phyloP scores from a whole-genome alignment of 257 asterid species.

The Salvia rosmarinus region DNA sequence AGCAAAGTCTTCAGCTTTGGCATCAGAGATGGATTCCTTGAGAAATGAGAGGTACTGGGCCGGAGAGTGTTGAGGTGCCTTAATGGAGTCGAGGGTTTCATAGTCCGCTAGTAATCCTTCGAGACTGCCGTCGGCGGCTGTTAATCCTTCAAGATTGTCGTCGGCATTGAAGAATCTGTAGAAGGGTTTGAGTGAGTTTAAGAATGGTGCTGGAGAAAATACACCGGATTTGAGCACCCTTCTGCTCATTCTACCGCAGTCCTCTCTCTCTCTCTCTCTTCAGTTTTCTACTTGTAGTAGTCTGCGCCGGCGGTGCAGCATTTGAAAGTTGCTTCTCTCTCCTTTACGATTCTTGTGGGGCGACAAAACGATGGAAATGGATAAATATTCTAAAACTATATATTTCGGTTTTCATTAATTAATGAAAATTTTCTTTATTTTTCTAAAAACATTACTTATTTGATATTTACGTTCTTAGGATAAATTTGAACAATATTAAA shows the following conservation, averaged over 20 bases:
- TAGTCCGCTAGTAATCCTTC: slow-evolving; percentile 43
- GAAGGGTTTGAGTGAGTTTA: slow-evolving; percentile 38
- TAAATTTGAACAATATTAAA: too few relatives aligned
- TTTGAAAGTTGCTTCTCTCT: neutral
- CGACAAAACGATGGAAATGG: neutral
- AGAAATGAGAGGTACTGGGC: slow-evolving; percentile 48
- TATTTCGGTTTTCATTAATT: neutral
- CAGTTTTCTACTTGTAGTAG: neutral
- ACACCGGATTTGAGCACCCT: slow-evolving; percentile 42
- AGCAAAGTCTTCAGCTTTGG: slow-evolving; percentile 43
- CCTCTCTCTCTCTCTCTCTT: slow-evolving; percentile 4
- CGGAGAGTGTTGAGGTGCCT: slow-evolving; percentile 35
- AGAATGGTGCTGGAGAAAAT: slow-evolving; percentile 36
- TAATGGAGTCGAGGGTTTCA: slow-evolving; percentile 34
- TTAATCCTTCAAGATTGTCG: slow-evolving; percentile 41
- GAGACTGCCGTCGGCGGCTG: slow-evolving; percentile 38
- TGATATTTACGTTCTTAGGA: too few relatives aligned
- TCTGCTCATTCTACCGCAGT: slow-evolving; percentile 46
- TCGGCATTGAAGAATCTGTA: slow-evolving; percentile 47
- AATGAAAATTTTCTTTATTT: neutral
- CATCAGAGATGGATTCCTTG: slow-evolving; percentile 49
- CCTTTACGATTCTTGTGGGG: neutral
- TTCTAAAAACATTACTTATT: too few relatives aligned
- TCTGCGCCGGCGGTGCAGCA: neutral
- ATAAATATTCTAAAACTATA: neutral